Base-by-base conservation (phyloP, 169 alveolate genomes). In the Cryptosporidium bovis region DNA sequence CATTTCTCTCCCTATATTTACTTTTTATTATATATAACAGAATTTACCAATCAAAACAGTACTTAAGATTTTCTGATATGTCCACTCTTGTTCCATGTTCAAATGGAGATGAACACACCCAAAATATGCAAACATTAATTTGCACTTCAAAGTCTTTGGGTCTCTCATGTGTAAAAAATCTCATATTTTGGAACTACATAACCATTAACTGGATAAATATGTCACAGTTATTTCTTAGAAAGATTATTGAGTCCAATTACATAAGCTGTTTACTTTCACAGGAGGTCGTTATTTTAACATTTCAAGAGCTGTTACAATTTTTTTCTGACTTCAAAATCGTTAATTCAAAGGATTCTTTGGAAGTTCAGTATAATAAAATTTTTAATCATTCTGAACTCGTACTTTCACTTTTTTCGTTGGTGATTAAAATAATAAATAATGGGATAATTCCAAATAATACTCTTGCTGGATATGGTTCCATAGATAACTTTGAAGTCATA, bases 391-490 rank as follows among this genome's bases (percentile, higher is more conserved):
- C 44, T 20, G 87, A 77, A 27, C 46, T 77, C 12, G 15, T 77
- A 44, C n/a, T 77, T 34, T 77, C 87, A 10, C 24, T 77, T 6
- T 60, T 77, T 77, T 77, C 87, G 1, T 66, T 77, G 40, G 40
- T 77, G 3, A 24, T 60, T 58, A 64, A 77, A 62, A 46, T 77
- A 20, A 77, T 62, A 3, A 44, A 77, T 44, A 77, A 66, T 15
- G 87, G 87, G 4, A 27, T 77, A 16, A 15, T 77, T 33, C 87
- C 87, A 15, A 62, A 77, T n/a, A 62, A 62, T 34, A 58, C 64
- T 56, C 34, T 77, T 44, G 87, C 77, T 16, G 87, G 87, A 5
- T 77, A 77, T 77, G 87, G 87, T 10, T 77, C 87, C 29, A 77
- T 60, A 15, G 87, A 77, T 40, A 62, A 56, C 33, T 77, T 77